A percentile compares a stretch with the other conserved stretches of the same genome.
Evolutionary conservation across 148 eudicot species (phyloP).

Genomic region (Salicornia ramosissima): DNA sequence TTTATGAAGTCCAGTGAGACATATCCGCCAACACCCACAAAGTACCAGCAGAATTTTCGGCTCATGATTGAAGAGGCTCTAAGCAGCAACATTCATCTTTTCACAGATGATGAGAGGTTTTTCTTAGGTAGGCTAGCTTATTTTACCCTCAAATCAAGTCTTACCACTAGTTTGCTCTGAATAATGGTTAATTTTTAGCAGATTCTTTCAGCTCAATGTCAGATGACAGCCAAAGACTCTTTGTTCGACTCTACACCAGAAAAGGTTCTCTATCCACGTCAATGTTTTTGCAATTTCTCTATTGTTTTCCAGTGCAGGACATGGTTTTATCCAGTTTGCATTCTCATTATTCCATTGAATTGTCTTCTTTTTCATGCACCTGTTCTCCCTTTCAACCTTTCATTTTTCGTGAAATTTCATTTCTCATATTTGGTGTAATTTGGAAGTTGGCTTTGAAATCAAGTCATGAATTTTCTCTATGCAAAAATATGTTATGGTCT

Average conservation of each 20-base stretch:
- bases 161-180: conserved; percentile 6
- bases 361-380: not conserved
- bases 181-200: conserved; percentile 29
- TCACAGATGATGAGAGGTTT: conserved; percentile 51
- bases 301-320: not conserved
- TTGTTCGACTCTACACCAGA: conserved; percentile 79
- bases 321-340: not conserved
- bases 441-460: not conserved
- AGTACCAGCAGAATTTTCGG: conserved; percentile 67
- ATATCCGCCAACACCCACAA: conserved; percentile 38
- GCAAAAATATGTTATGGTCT: no score
- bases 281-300: not conserved
- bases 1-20: conserved; percentile 38
- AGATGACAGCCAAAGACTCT: conserved; percentile 86
- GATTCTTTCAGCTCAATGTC: conserved; percentile 64
- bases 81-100: conserved; percentile 48
- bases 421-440: not conserved
- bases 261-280: conserved; percentile 48
- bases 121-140: conserved; percentile 49
- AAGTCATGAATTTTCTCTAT: no score
- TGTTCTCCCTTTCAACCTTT: not conserved
- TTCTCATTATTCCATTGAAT: not conserved
- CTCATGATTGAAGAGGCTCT: conserved; percentile 70
- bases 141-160: not conserved
- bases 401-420: not conserved